Conservation (phyloP, 768 basidiomycete species). For the Suillus brevipes region DNA sequence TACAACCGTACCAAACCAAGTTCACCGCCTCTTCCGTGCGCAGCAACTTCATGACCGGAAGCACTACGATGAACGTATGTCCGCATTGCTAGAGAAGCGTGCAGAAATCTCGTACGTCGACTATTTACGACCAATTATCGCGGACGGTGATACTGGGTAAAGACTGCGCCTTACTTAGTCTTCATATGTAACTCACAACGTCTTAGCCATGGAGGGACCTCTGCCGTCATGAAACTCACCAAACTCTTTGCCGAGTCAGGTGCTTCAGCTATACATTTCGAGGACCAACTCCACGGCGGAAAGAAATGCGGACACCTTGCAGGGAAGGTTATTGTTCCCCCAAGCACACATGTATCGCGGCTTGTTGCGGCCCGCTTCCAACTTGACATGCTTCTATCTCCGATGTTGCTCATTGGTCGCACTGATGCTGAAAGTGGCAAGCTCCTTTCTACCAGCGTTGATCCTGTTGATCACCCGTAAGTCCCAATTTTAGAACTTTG, state of each 20-base stretch:
- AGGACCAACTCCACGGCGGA: conserved; percentile 92
- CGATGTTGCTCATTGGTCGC: conserved; percentile 87
- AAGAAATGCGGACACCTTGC: conserved; percentile 95
- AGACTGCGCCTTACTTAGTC: conserved; percentile 18
- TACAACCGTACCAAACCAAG: conserved; percentile 95
- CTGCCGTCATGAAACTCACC: conserved; percentile 90
- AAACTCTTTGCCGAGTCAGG: conserved; percentile 97
- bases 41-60: conserved; percentile 93
- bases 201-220: conserved; percentile 84
- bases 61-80: conserved; percentile 84
- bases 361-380: conserved; percentile 87
- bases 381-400: conserved; percentile 84
- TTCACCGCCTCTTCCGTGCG: conserved; percentile 86
- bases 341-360: conserved; percentile 82
- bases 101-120: conserved; percentile 78
- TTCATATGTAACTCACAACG: conserved; percentile 6
- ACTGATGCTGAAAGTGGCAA: conserved; percentile 90
- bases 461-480: conserved; percentile 69
- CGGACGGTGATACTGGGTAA: conserved; percentile 93
- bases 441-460: conserved; percentile 82
- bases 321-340: conserved; percentile 91
- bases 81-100: conserved; percentile 60
- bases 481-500: conserved; percentile 20
- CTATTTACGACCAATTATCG: conserved; percentile 90
- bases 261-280: conserved; percentile 86